These are phyloP conservation scores for Boletus subcaerulescens DNA, from an alignment of 768 basidiomycete species.

Conservation along the genomic window DNA sequence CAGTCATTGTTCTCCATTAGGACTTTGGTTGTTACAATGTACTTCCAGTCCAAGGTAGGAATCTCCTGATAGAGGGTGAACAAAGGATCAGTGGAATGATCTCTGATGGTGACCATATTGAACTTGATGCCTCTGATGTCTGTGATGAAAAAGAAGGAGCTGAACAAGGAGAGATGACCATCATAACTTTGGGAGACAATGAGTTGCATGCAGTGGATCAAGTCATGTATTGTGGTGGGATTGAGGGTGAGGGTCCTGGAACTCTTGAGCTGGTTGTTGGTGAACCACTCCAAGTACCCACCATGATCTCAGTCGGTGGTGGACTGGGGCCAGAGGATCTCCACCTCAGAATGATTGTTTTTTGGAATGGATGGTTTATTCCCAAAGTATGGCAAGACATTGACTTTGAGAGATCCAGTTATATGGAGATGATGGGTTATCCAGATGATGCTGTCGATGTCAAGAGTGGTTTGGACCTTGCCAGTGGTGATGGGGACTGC, in stretches of 20 bases:
- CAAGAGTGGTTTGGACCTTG: too few species aligned
- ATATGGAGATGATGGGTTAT: neutral
- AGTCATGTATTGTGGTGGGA: neutral
- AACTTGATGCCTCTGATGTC: conserved; percentile 15
- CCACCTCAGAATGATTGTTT: conserved; percentile 4
- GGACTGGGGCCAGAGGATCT: conserved; percentile 1
- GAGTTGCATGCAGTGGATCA: neutral
- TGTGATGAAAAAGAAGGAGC: conserved; percentile 13
- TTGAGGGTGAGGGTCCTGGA: conserved; percentile 5
- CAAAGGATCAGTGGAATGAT: too few species aligned
- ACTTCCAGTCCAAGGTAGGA: too few species aligned
- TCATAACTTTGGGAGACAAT: neutral
- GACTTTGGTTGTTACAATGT: too few species aligned
- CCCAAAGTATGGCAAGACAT: conserved; percentile 2
- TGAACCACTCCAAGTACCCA: neutral
- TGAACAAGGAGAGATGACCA: neutral
- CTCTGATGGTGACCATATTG: conserved; percentile 1
- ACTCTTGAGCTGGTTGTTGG: conserved; percentile 2
- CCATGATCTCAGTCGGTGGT: neutral
- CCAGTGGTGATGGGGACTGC: too few species aligned
- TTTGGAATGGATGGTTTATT: neutral
- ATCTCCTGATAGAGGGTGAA: too few species aligned
- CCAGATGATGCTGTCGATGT: too few species aligned
- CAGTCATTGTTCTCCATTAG: too few species aligned
- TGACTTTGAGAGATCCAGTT: neutral